phyloP scores from a whole-genome alignment of 2,329 filamentous ascomycete genomes.

The Fusarium proliferatum region DNA sequence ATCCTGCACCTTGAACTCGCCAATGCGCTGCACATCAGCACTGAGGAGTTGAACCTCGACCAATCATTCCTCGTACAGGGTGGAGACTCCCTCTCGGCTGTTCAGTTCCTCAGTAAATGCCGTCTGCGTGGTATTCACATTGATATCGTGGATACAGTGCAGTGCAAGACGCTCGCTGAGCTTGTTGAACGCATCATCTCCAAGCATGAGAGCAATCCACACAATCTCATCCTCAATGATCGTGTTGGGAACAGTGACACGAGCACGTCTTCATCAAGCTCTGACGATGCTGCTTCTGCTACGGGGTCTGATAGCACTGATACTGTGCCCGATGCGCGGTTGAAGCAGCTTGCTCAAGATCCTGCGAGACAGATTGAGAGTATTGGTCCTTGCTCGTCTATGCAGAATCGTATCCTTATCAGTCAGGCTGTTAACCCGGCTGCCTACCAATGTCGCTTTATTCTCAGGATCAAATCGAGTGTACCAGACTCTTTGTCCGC shows the following conservation, averaged over 20 bases:
- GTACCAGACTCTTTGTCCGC: neutral
- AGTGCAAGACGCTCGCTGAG: neutral
- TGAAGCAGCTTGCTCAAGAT: neutral
- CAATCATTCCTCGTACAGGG: constrained; percentile 1
- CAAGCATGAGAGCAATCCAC: neutral
- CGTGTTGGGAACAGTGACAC: neutral
- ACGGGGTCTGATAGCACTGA: neutral
- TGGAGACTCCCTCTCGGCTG: neutral
- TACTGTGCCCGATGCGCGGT: neutral
- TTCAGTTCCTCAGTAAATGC: neutral
- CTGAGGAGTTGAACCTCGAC: neutral
- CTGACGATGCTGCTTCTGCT: neutral
- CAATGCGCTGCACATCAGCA: neutral
- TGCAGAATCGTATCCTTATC: constrained; percentile 3
- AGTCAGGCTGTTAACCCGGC: neutral
- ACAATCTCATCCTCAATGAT: neutral
- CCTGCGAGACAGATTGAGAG: neutral
- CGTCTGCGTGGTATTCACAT: neutral
- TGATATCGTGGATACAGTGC: neutral
- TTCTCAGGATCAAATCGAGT: neutral
- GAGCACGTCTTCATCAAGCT: neutral
- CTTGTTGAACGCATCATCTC: neutral
- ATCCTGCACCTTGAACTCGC: neutral
- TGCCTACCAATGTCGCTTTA: neutral
- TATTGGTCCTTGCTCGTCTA: neutral